Conservation (phyloP, 2,329 filamentous ascomycete genomes). For the Fusarium incarnatum region DNA sequence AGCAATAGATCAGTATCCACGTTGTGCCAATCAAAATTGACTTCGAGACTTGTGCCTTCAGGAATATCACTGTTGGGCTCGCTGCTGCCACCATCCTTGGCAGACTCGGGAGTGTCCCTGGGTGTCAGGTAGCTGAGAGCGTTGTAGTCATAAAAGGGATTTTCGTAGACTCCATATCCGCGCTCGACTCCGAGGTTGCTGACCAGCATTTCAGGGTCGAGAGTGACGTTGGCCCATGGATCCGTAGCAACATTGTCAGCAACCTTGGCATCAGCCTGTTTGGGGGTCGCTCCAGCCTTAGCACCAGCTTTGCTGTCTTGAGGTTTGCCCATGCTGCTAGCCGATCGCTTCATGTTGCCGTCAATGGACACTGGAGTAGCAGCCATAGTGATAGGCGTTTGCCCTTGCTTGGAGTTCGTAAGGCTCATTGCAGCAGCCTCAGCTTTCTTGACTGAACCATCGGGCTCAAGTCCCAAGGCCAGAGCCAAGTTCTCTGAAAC, state of each 20-base stretch:
- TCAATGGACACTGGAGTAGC: constrained; percentile 65
- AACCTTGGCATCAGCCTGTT: constrained; percentile 47
- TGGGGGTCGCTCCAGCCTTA: constrained; percentile 49
- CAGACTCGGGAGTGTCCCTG: constrained; percentile 73
- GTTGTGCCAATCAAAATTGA: constrained; percentile 63
- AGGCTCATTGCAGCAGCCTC: constrained; percentile 54
- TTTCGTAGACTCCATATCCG: constrained; percentile 51
- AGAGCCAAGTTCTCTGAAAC: constrained; percentile 61
- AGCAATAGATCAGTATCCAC: constrained; percentile 58
- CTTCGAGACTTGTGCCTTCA: constrained; percentile 65
- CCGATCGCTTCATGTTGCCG: constrained; percentile 63
- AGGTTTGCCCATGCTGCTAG: constrained; percentile 58
- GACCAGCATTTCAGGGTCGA: constrained; percentile 62
- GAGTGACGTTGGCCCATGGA: constrained; percentile 57
- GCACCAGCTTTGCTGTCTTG: constrained; percentile 50
- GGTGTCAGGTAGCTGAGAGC: constrained; percentile 69
- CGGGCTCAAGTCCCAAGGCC: constrained; percentile 63
- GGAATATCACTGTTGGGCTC: constrained; percentile 73
- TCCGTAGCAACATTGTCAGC: constrained; percentile 42
- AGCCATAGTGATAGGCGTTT: constrained; percentile 58
- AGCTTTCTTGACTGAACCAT: constrained; percentile 58
- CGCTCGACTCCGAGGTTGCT: constrained; percentile 52
- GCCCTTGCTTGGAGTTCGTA: constrained; percentile 61
- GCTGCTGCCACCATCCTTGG: constrained; percentile 68
- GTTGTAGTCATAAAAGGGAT: constrained; percentile 55